phyloP scores from a whole-genome alignment of 352 stramenopile species.

The Discostella stelligera region DNA sequence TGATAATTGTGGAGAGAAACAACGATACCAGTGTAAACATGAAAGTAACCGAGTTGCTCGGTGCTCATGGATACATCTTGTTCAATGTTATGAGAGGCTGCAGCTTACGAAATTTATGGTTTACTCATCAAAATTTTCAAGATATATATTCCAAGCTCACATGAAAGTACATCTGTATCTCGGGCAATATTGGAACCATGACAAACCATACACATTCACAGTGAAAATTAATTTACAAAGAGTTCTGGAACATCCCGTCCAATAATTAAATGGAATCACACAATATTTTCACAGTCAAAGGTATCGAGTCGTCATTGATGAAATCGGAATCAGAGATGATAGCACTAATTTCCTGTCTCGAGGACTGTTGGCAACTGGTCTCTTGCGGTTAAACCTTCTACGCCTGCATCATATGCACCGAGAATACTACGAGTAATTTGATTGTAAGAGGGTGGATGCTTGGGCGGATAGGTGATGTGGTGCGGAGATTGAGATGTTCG shows the following conservation, averaged over 20 bases:
- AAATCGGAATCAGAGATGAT: neutral
- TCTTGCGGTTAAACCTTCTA: too few relatives aligned
- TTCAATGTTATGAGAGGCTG: slow-evolving; percentile 14
- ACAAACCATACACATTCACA: too few relatives aligned
- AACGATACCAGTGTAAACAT: slow-evolving; percentile 29
- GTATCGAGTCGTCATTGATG: neutral
- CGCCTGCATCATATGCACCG: slow-evolving; percentile 6
- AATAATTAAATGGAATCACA: too few relatives aligned
- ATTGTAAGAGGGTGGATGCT: slow-evolving; percentile 27
- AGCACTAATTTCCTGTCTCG: neutral
- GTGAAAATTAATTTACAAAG: too few relatives aligned
- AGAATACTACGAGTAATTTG: slow-evolving; percentile 24
- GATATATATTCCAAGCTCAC: slow-evolving; percentile 28
- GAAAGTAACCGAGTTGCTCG: slow-evolving; percentile 33
- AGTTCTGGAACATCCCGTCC: too few relatives aligned
- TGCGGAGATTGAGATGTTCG: too few relatives aligned
- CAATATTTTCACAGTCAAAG: too few relatives aligned
- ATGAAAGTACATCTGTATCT: neutral
- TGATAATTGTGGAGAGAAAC: slow-evolving; percentile 41
- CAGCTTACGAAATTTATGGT: slow-evolving; percentile 26
- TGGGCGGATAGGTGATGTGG: slow-evolving; percentile 1
- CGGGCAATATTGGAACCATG: too few relatives aligned
- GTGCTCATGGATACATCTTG: slow-evolving; percentile 33
- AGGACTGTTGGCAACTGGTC: too few relatives aligned
- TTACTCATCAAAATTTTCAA: slow-evolving; percentile 29